These are phyloP conservation scores for button mushroom (Agaricus bisporus) DNA, from an alignment of 768 basidiomycete genomes.

Conservation along the genomic window DNA sequence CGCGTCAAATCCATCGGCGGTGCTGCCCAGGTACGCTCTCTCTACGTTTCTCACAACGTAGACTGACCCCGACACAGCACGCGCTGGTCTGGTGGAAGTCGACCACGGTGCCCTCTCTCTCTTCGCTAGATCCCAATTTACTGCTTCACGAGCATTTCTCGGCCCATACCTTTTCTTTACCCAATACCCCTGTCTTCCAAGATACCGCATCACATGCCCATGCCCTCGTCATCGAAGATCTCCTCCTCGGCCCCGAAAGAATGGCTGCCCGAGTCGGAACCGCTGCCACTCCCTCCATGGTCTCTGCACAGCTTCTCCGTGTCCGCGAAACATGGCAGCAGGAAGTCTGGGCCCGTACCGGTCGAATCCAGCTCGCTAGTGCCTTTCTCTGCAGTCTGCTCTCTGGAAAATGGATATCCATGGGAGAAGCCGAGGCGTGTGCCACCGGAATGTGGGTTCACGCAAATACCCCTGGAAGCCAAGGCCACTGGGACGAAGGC, in stretches of 20 bases:
- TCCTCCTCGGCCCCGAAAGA: conserved; percentile 71
- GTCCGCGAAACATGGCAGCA: conserved; percentile 74
- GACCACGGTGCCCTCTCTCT: conserved; percentile 64
- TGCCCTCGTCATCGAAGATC: conserved; percentile 66
- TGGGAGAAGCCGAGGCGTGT: conserved; percentile 73
- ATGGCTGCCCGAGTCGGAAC: conserved; percentile 76
- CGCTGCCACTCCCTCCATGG: conserved; percentile 60
- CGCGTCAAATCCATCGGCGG: conserved; percentile 75
- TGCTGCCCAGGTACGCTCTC: conserved; percentile 75
- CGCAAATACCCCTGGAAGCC: conserved; percentile 31
- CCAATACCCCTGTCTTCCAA: conserved; percentile 70
- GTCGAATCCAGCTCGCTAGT: conserved; percentile 71
- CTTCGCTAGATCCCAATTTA: conserved; percentile 65
- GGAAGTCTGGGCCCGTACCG: conserved; percentile 76
- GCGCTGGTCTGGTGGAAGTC: conserved; percentile 88
- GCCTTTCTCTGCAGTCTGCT: conserved; percentile 69
- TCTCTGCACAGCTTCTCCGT: conserved; percentile 71
- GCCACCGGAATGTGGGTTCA: conserved; percentile 78
- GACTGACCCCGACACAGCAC: no score
- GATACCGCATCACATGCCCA: conserved; percentile 80
- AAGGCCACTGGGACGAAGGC: conserved; percentile 72
- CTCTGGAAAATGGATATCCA: conserved; percentile 63
- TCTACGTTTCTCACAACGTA: no score
- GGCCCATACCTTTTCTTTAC: conserved; percentile 59
- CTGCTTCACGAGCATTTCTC: conserved; percentile 66